These are phyloP conservation scores for Alectoria sarmentosa DNA, from an alignment of 495 filamentous ascomycete species.

Conservation along the genomic window DNA sequence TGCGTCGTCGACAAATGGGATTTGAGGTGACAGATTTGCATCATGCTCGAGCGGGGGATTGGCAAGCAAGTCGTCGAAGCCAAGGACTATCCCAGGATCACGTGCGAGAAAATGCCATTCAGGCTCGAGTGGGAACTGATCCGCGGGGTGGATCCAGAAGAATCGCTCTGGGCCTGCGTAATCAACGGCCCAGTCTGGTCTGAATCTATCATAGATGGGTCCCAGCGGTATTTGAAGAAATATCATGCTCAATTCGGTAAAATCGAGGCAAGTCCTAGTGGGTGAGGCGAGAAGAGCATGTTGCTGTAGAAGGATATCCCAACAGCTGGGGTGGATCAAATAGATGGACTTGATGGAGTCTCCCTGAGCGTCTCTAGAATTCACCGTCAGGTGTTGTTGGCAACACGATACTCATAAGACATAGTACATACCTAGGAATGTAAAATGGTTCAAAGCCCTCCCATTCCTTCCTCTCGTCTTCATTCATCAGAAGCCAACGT, in stretches of 20 bases:
- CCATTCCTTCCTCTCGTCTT: not conserved
- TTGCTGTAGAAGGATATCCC: not conserved
- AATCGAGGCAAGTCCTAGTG: not conserved
- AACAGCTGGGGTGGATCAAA: not conserved
- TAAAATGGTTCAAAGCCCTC: not conserved
- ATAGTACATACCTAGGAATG: not conserved
- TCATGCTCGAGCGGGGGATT: not conserved
- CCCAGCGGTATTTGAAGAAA: not conserved
- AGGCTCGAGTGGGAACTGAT: not conserved
- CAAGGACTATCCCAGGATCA: not conserved
- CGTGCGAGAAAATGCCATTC: not conserved
- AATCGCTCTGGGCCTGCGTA: not conserved
- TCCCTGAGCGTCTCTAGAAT: not conserved
- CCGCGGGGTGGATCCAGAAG: not conserved
- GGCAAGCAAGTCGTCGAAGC: not conserved
- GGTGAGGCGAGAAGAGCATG: not conserved
- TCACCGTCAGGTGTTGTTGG: not conserved
- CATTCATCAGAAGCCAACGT: not conserved
- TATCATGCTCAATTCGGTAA: not conserved
- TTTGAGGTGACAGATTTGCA: not conserved
- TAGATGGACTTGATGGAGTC: not conserved
- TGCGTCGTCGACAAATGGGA: not conserved
- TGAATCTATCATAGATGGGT: not conserved
- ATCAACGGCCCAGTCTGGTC: not conserved
- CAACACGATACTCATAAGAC: not conserved